Evolutionary conservation across 495 filamentous ascomycete species (phyloP).

Genomic region (Friedmanniomyces simplex): DNA sequence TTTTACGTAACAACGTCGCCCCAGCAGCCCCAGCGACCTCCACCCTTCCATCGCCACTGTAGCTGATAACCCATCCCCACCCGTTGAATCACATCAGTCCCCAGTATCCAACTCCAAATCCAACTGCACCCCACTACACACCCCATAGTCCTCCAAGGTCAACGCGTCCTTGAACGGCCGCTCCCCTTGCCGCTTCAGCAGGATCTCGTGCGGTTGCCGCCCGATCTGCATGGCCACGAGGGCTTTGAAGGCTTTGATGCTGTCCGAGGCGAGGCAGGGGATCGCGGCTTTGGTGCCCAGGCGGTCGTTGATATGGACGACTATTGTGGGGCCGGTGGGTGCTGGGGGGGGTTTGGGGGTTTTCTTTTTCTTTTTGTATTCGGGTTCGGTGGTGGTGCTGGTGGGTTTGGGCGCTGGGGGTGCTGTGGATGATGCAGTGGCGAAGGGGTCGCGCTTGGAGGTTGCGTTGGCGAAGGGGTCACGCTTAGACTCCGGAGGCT

Average conservation of each 20-base stretch:
- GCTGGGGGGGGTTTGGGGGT: constrained; percentile 21
- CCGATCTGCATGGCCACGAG: constrained; percentile 81
- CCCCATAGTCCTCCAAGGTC: constrained; percentile 77
- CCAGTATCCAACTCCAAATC: constrained; percentile 46
- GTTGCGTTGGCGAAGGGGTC: not conserved
- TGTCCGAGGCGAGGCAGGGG: constrained; percentile 72
- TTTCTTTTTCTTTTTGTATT: constrained; percentile 13
- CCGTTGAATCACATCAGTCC: constrained; percentile 17
- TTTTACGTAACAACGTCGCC: too few relatives aligned
- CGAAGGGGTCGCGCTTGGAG: not conserved
- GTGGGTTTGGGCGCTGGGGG: not conserved
- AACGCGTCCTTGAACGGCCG: constrained; percentile 83
- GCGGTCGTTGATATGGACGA: constrained; percentile 85
- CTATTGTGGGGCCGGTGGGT: constrained; percentile 67
- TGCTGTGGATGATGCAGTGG: not conserved
- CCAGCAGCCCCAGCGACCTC: too few relatives aligned
- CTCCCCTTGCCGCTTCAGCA: constrained; percentile 84
- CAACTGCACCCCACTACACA: constrained; percentile 80
- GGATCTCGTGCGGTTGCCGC: constrained; percentile 77
- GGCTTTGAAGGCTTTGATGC: constrained; percentile 73
- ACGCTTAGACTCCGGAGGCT: not conserved
- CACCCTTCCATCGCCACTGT: too few relatives aligned
- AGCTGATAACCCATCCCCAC: too few relatives aligned
- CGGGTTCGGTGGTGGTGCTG: not conserved
- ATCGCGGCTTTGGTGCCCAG: constrained; percentile 84